Conservation (phyloP, 2,329 filamentous ascomycete species). For the Xylaria sp. region DNA sequence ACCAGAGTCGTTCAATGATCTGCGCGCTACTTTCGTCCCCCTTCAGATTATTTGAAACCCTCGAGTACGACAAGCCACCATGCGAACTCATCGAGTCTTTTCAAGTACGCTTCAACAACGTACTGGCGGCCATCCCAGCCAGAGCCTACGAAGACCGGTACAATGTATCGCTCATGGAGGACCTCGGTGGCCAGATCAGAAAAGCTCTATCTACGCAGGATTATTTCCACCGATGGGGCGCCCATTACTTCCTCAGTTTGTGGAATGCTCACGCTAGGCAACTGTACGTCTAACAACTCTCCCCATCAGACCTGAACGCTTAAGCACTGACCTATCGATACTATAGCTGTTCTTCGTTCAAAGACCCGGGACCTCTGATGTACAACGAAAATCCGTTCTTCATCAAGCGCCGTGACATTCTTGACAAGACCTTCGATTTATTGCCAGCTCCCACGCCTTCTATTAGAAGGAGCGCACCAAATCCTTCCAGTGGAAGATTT, state of each 20-base stretch:
- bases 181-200: conserved; percentile 63
- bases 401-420: conserved; percentile 57
- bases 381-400: conserved; percentile 67
- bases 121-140: conserved; percentile 52
- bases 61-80: conserved; percentile 49
- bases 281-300: conserved; percentile 45
- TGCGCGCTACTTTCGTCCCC: conserved; percentile 61
- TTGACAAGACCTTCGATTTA: conserved; percentile 61
- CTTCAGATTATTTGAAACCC: conserved; percentile 52
- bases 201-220: conserved; percentile 55
- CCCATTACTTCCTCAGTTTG: conserved; percentile 67
- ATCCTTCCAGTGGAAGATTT: too few species aligned
- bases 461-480: too few species aligned
- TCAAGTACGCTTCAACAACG: conserved; percentile 42
- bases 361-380: conserved; percentile 66
- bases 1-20: conserved; percentile 61
- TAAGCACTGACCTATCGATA: conserved; percentile 4
- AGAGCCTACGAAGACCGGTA: conserved; percentile 50
- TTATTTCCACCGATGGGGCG: conserved; percentile 64
- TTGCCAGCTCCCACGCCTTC: conserved; percentile 56
- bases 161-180: conserved; percentile 60
- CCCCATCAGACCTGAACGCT: neutral
- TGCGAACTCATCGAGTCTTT: neutral
- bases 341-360: conserved; percentile 67
- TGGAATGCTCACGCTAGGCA: conserved; percentile 66